A percentile compares a stretch with the other conserved stretches of the same genome.
phyloP scores from a whole-genome alignment of 169 alveolate species.

The Plasmodium vivax region DNA sequence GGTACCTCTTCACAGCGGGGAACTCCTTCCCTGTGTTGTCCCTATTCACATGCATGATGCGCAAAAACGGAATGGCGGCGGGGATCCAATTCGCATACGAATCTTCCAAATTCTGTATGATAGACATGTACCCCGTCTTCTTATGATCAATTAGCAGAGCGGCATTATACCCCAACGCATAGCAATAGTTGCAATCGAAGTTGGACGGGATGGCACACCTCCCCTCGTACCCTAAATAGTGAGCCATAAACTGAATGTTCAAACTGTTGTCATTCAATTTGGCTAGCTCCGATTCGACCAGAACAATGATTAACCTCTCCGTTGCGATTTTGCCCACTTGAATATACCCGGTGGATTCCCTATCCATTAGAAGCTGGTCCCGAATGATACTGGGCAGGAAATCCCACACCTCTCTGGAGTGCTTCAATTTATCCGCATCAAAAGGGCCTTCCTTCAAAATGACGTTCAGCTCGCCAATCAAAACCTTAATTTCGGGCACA shows the following conservation, averaged over 20 bases:
- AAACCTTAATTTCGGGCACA: constrained; percentile 94
- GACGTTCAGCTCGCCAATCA: constrained; percentile 94
- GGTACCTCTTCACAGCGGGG: constrained; percentile 93
- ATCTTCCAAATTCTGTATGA: constrained; percentile 89
- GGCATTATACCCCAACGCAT: constrained; percentile 96
- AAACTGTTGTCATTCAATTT: constrained; percentile 74
- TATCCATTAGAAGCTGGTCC: constrained; percentile 95
- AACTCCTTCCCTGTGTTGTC: constrained; percentile 75
- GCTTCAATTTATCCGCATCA: constrained; percentile 72
- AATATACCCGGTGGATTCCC: constrained; percentile 99
- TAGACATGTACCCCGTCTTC: constrained; percentile 96
- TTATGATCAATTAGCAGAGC: constrained; percentile 91
- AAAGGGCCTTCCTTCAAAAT: constrained; percentile 83
- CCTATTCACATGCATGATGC: constrained; percentile 85
- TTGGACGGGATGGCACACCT: constrained; percentile 97
- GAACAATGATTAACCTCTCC: constrained; percentile 94
- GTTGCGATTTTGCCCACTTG: constrained; percentile 99
- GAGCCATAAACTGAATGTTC: constrained; percentile 86
- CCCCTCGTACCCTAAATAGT: constrained; percentile 99
- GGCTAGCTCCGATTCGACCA: constrained; percentile 88
- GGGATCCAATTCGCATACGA: constrained; percentile 92
- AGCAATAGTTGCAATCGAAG: constrained; percentile 98
- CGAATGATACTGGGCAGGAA: constrained; percentile 93
- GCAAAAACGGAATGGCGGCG: constrained; percentile 88
- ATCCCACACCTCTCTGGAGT: constrained; percentile 86